phyloP scores from a whole-genome alignment of 352 stramenopile genomes.

The Globisporangium radiosum region DNA sequence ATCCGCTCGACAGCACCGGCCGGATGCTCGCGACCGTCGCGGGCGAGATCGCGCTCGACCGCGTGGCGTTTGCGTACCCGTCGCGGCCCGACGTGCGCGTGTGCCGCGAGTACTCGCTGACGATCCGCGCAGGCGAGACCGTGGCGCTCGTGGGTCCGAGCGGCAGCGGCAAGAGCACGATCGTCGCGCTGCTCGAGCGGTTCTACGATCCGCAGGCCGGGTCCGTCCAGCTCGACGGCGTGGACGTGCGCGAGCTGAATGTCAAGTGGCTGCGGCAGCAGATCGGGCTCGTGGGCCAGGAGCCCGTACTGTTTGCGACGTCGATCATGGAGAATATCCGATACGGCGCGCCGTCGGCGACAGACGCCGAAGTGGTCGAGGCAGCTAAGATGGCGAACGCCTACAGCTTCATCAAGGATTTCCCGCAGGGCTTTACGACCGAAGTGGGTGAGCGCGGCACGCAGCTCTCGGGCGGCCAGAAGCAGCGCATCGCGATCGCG shows the following conservation, averaged over 20 bases:
- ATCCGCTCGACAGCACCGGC: slow-evolving; percentile 30
- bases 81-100: slow-evolving; percentile 49
- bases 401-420: slow-evolving; percentile 88
- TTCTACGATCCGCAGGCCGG: slow-evolving; percentile 30
- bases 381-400: slow-evolving; percentile 68
- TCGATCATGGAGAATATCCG: slow-evolving; percentile 76
- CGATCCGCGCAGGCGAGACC: slow-evolving; percentile 62
- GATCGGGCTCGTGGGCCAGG: slow-evolving; percentile 91
- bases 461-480: slow-evolving; percentile 87
- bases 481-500: slow-evolving; percentile 89
- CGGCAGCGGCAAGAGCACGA: slow-evolving; percentile 7
- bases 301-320: slow-evolving; percentile 24
- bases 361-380: slow-evolving; percentile 41
- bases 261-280: slow-evolving; percentile 73
- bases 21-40: slow-evolving; percentile 19
- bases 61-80: slow-evolving; percentile 75
- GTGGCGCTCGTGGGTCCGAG: slow-evolving; percentile 23
- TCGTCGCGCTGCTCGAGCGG: slow-evolving; percentile 7
- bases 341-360: slow-evolving; percentile 53
- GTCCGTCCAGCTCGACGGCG: slow-evolving; percentile 30
- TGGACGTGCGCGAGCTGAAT: slow-evolving; percentile 57
- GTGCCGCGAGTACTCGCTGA: slow-evolving; percentile 47
- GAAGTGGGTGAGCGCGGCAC: slow-evolving; percentile 81
- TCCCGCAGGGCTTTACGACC: slow-evolving; percentile 89
- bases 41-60: slow-evolving; percentile 66